A percentile compares a stretch with the other conserved stretches of the same genome.
Conservation (phyloP, 345 rosid genomes). For the Euphorbia lathyris region DNA sequence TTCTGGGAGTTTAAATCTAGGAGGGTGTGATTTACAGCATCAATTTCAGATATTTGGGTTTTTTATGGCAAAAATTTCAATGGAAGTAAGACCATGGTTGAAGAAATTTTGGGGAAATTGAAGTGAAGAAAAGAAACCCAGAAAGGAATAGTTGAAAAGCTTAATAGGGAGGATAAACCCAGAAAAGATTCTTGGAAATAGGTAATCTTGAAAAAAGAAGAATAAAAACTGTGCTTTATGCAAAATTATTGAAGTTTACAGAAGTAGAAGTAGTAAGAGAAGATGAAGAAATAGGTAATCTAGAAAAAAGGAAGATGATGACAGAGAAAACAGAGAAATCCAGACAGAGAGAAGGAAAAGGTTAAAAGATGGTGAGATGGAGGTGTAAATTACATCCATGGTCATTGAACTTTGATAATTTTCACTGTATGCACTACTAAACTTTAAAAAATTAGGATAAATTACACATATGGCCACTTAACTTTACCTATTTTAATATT, state of each 20-base stretch:
- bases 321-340: not conserved
- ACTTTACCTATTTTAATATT: too few species aligned
- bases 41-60: too few species aligned
- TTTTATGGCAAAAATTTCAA: not conserved
- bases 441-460: too few species aligned
- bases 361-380: too few species aligned
- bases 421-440: too few species aligned
- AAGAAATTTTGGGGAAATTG: not conserved
- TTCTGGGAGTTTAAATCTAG: too few species aligned
- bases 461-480: too few species aligned
- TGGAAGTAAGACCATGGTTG: not conserved
- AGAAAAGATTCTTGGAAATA: not conserved
- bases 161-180: not conserved
- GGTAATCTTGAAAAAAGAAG: too few species aligned
- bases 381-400: too few species aligned
- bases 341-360: too few species aligned
- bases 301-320: not conserved
- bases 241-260: not conserved
- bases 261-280: not conserved
- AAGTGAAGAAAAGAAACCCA: slow-evolving; percentile 1
- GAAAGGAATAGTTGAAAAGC: slow-evolving; percentile 1
- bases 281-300: not conserved
- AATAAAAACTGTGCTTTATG: not conserved
- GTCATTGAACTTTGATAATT: too few species aligned
- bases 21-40: too few species aligned